phyloP scores from a whole-genome alignment of 805 yeast genomes.

The Metschnikowia kunwiensis region DNA sequence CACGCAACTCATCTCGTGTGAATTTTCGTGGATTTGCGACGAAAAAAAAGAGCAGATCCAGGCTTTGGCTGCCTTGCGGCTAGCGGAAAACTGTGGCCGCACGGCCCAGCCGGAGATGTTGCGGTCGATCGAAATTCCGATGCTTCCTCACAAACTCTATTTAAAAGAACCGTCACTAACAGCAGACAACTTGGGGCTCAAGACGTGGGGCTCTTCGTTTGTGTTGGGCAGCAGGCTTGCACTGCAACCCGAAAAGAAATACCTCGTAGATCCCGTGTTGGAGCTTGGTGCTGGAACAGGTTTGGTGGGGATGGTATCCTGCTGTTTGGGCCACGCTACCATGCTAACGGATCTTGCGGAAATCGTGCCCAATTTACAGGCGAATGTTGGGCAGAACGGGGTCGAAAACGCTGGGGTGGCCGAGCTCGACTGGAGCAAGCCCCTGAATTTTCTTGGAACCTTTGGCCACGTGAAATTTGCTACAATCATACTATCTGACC shows the following conservation, averaged over 20 bases:
- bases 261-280: slow-evolving; percentile 35
- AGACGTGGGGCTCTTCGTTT: slow-evolving; percentile 94
- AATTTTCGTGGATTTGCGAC: slow-evolving; percentile 45
- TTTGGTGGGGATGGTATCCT: slow-evolving; percentile 72
- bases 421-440: slow-evolving; percentile 78
- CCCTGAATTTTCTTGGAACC: slow-evolving; percentile 35
- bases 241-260: slow-evolving; percentile 8
- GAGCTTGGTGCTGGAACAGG: slow-evolving; percentile 98
- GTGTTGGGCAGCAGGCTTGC: slow-evolving; percentile 56
- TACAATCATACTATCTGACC: slow-evolving; percentile 77
- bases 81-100: slow-evolving; percentile 82
- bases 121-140: slow-evolving; percentile 47
- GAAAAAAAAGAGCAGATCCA: slow-evolving; percentile 42
- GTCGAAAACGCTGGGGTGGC: slow-evolving; percentile 33
- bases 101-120: slow-evolving; percentile 73
- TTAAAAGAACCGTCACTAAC: slow-evolving; percentile 84
- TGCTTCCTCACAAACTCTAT: slow-evolving; percentile 21
- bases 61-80: slow-evolving; percentile 56
- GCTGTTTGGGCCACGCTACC: slow-evolving; percentile 48
- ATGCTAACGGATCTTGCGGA: slow-evolving; percentile 75
- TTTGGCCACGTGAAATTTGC: slow-evolving; percentile 40
- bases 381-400: slow-evolving; percentile 57
- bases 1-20: slow-evolving; percentile 47
- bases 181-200: slow-evolving; percentile 81
- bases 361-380: slow-evolving; percentile 63